Base-by-base conservation (phyloP, 192 early-diverging fungal species). In the Coemansia biformis region DNA sequence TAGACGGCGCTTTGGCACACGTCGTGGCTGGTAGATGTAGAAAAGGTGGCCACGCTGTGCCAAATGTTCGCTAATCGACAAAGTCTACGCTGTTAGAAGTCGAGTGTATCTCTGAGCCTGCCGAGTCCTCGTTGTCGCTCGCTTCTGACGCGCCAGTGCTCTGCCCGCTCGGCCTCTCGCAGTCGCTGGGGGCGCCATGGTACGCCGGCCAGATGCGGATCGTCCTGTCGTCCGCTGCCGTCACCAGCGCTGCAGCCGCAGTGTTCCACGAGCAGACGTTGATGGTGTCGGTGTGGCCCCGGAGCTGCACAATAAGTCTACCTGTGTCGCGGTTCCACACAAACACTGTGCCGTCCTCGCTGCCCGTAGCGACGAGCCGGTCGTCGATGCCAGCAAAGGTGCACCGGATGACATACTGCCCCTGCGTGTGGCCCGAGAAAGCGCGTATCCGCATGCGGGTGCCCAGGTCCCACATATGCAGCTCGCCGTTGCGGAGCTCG, bases 401-500 rank as follows among this genome's bases (percentile, higher is more conserved):
- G 4, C 87, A 92, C 42, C 95, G 79, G 48, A 98, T 94, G 23
- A 95, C 86, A 61, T 87, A 96, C 8, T 78, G 63, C 0, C 83
- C 87, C 61, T 96, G 93, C 33, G 43, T 37, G 16, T 75, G 86
- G 0, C 93, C 95, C 10, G 65, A 53, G 49, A 87, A 96, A 26
- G 83, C 85, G 17, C 82, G 83, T 8, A 86, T 75, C n/a, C 93
- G 63, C 24, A 68, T 58, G 35, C 68, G 70, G 29, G 86, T 71
- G 26, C 73, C 57, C 18, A 98, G 54, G 52, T 93, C 82, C 91
- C 93, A 98, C 54, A 98, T 63, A 63, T 94, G 89, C 32, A 96
- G 84, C 49, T 88, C 86, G 57, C 91, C 71, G 3, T 42, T 63
- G 31, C 54, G 63, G 36, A 57, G 65, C 42, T 24, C 78, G 0